phyloP scores from a whole-genome alignment of 495 filamentous ascomycete species.

The Xylaria cubensis region DNA sequence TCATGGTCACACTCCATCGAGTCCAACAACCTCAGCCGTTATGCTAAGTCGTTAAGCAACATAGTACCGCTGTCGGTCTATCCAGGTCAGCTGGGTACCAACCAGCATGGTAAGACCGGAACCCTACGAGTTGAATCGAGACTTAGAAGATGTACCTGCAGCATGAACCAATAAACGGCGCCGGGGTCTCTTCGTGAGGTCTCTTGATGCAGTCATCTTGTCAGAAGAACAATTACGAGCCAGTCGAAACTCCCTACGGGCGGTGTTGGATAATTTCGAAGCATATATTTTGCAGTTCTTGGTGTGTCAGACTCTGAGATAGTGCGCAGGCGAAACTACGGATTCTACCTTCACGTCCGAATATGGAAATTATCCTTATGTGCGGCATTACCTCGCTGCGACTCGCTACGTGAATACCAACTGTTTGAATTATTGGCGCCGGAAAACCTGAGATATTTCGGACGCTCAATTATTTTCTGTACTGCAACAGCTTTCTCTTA shows the following conservation, averaged over 20 bases:
- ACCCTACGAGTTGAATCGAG: not conserved
- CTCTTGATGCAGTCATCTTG: not conserved
- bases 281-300: not conserved
- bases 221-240: not conserved
- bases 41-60: constrained; percentile 6
- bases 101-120: not conserved
- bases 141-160: not conserved
- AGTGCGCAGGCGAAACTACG: not conserved
- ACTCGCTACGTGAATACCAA: not conserved
- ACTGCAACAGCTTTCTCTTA: not conserved
- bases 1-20: not conserved
- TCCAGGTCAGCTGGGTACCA: not conserved
- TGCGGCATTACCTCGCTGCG: not conserved
- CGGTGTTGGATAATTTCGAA: not conserved
- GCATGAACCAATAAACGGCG: not conserved
- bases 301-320: not conserved
- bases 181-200: not conserved
- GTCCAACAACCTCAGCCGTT: not conserved
- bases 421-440: not conserved
- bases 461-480: not conserved
- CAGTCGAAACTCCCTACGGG: not conserved
- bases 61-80: not conserved
- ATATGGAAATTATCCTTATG: not conserved
- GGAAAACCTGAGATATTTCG: not conserved
- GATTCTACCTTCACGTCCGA: not conserved